phyloP scores from a whole-genome alignment of 768 basidiomycete genomes.

The Leccinum obscurum region DNA sequence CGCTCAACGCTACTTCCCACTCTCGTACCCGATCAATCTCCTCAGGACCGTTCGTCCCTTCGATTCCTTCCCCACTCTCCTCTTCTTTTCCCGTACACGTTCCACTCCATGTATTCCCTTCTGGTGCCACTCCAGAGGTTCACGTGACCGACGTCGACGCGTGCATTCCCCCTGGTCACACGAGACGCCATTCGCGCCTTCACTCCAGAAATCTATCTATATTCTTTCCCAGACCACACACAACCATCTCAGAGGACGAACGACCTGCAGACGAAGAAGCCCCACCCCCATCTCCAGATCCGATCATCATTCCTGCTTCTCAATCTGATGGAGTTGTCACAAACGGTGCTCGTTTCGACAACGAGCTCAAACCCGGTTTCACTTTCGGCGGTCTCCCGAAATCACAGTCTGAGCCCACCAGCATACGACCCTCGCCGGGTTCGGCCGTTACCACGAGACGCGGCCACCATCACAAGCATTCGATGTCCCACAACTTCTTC shows the following conservation, averaged over 20 bases:
- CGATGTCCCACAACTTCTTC: conserved; percentile 92
- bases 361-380: conserved; percentile 54
- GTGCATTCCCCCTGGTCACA: conserved; percentile 27
- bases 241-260: conserved; percentile 70
- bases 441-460: conserved; percentile 37
- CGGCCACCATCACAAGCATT: conserved; percentile 93
- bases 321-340: conserved; percentile 30
- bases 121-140: conserved; percentile 20
- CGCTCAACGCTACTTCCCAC: conserved; percentile 11
- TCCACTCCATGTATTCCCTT: conserved; percentile 28
- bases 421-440: conserved; percentile 13
- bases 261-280: conserved; percentile 46
- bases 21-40: conserved; percentile 36
- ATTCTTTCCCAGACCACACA: conserved; percentile 77
- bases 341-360: conserved; percentile 32
- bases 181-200: conserved; percentile 62
- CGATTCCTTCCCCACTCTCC: conserved; percentile 29
- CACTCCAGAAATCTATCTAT: conserved; percentile 92
- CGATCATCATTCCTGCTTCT: conserved; percentile 41
- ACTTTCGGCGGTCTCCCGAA: conserved; percentile 58
- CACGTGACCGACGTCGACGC: conserved; percentile 16
- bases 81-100: conserved; percentile 30
- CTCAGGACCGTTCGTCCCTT: conserved; percentile 29
- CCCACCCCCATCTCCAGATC: conserved; percentile 48
- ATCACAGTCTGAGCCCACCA: conserved; percentile 23